Evolutionary conservation across 2,329 filamentous ascomycete species (phyloP).

Genomic region (Alternaria conjuncta): DNA sequence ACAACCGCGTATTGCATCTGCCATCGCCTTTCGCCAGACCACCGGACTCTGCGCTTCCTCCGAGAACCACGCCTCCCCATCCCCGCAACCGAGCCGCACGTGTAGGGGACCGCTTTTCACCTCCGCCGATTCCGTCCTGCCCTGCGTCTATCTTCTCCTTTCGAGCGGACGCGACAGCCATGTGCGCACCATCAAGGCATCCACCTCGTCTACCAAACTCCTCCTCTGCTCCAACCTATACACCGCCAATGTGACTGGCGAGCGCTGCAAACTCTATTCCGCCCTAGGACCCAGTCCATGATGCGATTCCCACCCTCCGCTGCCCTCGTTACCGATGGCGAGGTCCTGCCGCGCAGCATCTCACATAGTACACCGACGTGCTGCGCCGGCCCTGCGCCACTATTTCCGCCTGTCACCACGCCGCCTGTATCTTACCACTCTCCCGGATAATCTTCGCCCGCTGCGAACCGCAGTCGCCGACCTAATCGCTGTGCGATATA

Average conservation of each 20-base stretch:
- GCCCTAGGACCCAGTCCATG: not conserved
- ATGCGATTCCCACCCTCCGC: slow-evolving; percentile 1
- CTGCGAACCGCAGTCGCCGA: slow-evolving; percentile 3
- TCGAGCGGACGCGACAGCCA: not conserved
- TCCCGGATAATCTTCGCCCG: slow-evolving; percentile 13
- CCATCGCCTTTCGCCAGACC: not conserved
- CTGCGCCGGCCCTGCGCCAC: slow-evolving; percentile 13
- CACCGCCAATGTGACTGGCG: slow-evolving; percentile 12
- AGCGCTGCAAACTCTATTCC: slow-evolving; percentile 8
- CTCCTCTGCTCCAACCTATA: not conserved
- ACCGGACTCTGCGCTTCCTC: not conserved
- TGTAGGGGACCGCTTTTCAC: not conserved
- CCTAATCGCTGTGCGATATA: not conserved
- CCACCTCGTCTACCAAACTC: not conserved
- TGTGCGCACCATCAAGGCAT: slow-evolving; percentile 1
- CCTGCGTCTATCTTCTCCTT: not conserved
- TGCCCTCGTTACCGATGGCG: slow-evolving; percentile 9
- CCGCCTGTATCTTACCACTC: slow-evolving; percentile 9
- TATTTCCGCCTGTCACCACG: slow-evolving; percentile 5
- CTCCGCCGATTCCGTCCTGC: not conserved
- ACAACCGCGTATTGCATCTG: not conserved
- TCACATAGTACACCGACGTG: not conserved
- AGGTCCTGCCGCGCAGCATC: slow-evolving; percentile 18
- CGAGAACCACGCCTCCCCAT: not conserved
- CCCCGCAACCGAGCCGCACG: slow-evolving; percentile 4